phyloP scores from a whole-genome alignment of 345 rosid genomes.

The Salix udensis region DNA sequence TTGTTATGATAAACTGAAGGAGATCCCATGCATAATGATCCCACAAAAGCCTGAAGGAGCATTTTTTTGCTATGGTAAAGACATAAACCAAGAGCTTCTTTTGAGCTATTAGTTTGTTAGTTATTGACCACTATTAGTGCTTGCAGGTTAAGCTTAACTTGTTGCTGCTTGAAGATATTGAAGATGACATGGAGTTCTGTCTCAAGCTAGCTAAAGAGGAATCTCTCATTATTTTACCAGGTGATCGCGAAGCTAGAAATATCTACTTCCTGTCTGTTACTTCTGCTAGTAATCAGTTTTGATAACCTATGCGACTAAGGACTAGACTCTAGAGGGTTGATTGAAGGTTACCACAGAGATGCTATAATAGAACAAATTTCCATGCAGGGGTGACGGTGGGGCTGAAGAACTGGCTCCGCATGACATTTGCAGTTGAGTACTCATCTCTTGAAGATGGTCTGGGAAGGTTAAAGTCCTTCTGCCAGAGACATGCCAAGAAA shows the following conservation, averaged over 20 bases:
- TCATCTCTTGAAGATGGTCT: conserved; percentile 35
- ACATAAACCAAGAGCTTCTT: not conserved
- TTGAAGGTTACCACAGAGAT: not conserved
- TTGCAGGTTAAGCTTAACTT: not conserved
- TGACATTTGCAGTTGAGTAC: conserved; percentile 43
- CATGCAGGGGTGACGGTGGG: conserved; percentile 38
- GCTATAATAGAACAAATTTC: not conserved
- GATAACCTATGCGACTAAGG: not conserved
- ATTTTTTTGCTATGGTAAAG: not conserved
- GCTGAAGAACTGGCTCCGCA: conserved; percentile 49
- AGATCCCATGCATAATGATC: not conserved
- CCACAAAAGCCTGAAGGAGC: not conserved
- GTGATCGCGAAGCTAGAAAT: not conserved
- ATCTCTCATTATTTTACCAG: not conserved
- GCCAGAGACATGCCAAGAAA: conserved; percentile 39
- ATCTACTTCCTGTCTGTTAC: not conserved
- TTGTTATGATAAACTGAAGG: not conserved
- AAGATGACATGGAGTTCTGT: not conserved
- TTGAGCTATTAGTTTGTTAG: not conserved
- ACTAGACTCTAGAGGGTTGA: not conserved
- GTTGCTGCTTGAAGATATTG: not conserved
- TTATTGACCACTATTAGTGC: not conserved
- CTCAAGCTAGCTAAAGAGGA: not conserved
- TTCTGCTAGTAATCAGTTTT: not conserved
- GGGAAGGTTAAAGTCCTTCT: conserved; percentile 40